phyloP scores from a whole-genome alignment of 768 basidiomycete genomes.

The Hysterangium stoloniferum region DNA sequence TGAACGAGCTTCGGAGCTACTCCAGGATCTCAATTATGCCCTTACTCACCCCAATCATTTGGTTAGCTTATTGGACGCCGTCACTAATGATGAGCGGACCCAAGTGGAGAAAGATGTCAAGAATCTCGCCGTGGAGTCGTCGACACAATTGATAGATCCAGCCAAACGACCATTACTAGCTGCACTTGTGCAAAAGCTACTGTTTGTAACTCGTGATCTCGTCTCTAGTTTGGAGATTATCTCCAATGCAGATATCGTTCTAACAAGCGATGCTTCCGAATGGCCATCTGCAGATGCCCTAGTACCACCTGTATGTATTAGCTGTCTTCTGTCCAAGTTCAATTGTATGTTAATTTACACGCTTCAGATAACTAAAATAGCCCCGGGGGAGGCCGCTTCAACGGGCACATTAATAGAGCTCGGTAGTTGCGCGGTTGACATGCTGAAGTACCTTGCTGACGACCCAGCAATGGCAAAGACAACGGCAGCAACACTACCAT shows the following conservation, averaged over 20 bases:
- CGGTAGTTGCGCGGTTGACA: slow-evolving; percentile 67
- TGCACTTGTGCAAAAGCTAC: slow-evolving; percentile 62
- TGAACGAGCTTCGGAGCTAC: slow-evolving; percentile 56
- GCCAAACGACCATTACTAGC: slow-evolving; percentile 65
- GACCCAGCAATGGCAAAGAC: slow-evolving; percentile 53
- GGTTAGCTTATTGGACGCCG: slow-evolving; percentile 70
- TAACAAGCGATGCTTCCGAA: slow-evolving; percentile 37
- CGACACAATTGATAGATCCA: slow-evolving; percentile 48
- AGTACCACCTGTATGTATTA: slow-evolving; percentile 57
- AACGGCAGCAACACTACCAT: slow-evolving; percentile 22
- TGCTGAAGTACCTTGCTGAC: slow-evolving; percentile 58
- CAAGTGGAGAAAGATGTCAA: slow-evolving; percentile 55
- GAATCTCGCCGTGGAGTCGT: slow-evolving; percentile 24
- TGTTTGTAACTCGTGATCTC: slow-evolving; percentile 62
- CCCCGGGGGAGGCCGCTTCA: slow-evolving; percentile 74
- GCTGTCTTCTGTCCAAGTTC: not conserved
- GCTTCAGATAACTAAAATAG: slow-evolving; percentile 74
- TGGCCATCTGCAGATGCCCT: slow-evolving; percentile 66
- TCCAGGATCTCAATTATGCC: slow-evolving; percentile 86
- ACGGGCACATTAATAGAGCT: slow-evolving; percentile 84
- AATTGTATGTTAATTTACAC: slow-evolving; percentile 2
- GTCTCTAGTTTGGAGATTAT: slow-evolving; percentile 61
- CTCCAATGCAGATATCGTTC: slow-evolving; percentile 60
- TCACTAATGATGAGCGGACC: slow-evolving; percentile 65
- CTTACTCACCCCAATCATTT: slow-evolving; percentile 88